Evolutionary conservation across 805 yeast species (phyloP).

Genomic region (Dipodascus albidus): DNA sequence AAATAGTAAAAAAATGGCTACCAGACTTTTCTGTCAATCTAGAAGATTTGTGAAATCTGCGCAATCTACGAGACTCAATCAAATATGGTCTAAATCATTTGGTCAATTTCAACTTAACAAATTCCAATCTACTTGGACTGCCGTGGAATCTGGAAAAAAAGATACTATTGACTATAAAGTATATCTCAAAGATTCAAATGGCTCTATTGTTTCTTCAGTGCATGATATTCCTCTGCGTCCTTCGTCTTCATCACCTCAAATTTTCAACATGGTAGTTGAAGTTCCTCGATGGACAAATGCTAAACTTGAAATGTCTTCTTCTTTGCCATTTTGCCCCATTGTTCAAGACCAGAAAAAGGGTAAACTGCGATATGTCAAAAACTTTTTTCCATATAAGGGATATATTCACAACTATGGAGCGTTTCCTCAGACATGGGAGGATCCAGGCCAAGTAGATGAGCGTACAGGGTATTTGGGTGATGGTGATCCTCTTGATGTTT

Average conservation of each 20-base stretch:
- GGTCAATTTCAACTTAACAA: no score
- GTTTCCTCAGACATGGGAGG: constrained; percentile 82
- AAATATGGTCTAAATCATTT: no score
- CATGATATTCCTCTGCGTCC: constrained; percentile 75
- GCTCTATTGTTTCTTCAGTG: constrained; percentile 58
- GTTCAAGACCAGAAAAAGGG: constrained; percentile 72
- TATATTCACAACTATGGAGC: constrained; percentile 70
- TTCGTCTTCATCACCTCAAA: constrained; percentile 63
- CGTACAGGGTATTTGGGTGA: constrained; percentile 59
- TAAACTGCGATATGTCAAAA: constrained; percentile 61
- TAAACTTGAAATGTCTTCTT: constrained; percentile 63
- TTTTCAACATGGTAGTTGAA: constrained; percentile 71
- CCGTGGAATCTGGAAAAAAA: constrained; percentile 45
- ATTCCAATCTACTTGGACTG: no score
- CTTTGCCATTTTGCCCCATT: constrained; percentile 57
- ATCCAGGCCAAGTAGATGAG: constrained; percentile 47
- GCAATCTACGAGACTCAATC: no score
- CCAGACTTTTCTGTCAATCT: no score
- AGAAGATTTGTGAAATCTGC: no score
- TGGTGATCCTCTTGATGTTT: constrained; percentile 89
- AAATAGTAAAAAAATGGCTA: no score
- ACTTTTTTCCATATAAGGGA: constrained; percentile 74
- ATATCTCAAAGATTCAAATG: constrained; percentile 61
- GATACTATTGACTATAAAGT: constrained; percentile 76
- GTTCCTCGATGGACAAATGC: constrained; percentile 89